Evolutionary conservation across 1,139 yeast genomes (phyloP).

Genomic region (Protomyces macrosporus): DNA sequence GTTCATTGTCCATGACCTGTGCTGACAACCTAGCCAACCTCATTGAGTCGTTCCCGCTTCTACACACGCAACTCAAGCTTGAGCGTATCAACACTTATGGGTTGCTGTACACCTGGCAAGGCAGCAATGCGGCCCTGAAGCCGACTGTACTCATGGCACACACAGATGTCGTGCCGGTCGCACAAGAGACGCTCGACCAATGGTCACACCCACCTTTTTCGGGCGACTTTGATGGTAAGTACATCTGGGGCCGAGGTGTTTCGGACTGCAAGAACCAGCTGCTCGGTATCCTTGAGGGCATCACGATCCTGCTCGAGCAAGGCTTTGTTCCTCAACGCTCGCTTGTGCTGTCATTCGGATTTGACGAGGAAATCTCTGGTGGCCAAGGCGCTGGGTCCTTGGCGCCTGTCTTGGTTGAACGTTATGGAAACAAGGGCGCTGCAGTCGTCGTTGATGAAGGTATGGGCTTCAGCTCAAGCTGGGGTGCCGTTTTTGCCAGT

Average conservation of each 20-base stretch:
- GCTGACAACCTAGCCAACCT: constrained; percentile 52
- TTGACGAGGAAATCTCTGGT: constrained; percentile 69
- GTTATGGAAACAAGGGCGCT: constrained; percentile 54
- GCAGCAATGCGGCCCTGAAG: constrained; percentile 49
- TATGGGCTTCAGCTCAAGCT: constrained; percentile 40
- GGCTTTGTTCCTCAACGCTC: constrained; percentile 54
- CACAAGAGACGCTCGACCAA: constrained; percentile 48
- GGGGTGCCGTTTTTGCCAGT: constrained; percentile 49
- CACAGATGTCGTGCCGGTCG: constrained; percentile 82
- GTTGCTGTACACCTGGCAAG: constrained; percentile 62
- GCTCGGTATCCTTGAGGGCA: constrained; percentile 54
- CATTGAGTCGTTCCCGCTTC: constrained; percentile 53
- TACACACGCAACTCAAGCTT: constrained; percentile 48
- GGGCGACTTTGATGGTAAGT: constrained; percentile 59
- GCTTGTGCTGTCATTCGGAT: constrained; percentile 57
- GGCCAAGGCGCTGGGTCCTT: constrained; percentile 51
- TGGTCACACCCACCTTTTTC: constrained; percentile 71
- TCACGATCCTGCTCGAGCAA: constrained; percentile 49
- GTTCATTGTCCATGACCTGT: constrained; percentile 10
- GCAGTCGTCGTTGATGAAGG: constrained; percentile 66
- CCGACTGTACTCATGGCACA: constrained; percentile 72
- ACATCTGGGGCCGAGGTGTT: constrained; percentile 62
- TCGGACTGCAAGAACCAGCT: constrained; percentile 59
- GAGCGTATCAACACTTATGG: constrained; percentile 63
- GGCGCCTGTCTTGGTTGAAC: constrained; percentile 44